These are phyloP conservation scores for Luzula sylvatica DNA, from an alignment of 176 grass and related monocot species.

Conservation along the genomic window DNA sequence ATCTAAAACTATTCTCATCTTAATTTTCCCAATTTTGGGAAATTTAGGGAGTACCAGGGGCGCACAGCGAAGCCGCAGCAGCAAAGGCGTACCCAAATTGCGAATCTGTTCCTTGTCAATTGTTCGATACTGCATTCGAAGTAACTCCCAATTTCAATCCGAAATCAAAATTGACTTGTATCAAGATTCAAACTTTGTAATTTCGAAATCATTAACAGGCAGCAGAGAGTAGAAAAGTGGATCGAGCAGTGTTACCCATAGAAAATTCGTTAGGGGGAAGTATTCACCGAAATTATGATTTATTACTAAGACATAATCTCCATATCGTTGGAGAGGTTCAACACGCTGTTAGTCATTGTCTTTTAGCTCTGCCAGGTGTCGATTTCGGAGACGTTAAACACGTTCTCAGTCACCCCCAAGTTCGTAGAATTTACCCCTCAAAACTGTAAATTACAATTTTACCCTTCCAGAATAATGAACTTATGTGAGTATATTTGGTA, in stretches of 20 bases:
- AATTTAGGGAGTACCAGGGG: conserved; percentile 56
- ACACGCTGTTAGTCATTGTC: conserved; percentile 49
- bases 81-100: conserved; percentile 72
- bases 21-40: background rate
- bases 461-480: background rate
- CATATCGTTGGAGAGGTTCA: conserved; percentile 67
- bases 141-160: conserved; percentile 15
- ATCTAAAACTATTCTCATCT: background rate
- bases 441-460: background rate
- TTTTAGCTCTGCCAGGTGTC: conserved; percentile 45
- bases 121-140: conserved; percentile 67
- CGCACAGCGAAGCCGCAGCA: conserved; percentile 75
- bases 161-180: background rate
- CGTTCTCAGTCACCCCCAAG: conserved; percentile 76
- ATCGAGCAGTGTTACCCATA: conserved; percentile 57
- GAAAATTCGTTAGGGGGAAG: conserved; percentile 76
- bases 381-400: conserved; percentile 36
- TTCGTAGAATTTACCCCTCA: background rate
- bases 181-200: no score
- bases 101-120: conserved; percentile 62
- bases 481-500: conserved; percentile 15
- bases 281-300: conserved; percentile 82
- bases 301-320: conserved; percentile 55
- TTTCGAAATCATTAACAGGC: no score
- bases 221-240: conserved; percentile 37